phyloP scores from a whole-genome alignment of 1,284 basidiomycete genomes.

The Marasmius oreades region DNA sequence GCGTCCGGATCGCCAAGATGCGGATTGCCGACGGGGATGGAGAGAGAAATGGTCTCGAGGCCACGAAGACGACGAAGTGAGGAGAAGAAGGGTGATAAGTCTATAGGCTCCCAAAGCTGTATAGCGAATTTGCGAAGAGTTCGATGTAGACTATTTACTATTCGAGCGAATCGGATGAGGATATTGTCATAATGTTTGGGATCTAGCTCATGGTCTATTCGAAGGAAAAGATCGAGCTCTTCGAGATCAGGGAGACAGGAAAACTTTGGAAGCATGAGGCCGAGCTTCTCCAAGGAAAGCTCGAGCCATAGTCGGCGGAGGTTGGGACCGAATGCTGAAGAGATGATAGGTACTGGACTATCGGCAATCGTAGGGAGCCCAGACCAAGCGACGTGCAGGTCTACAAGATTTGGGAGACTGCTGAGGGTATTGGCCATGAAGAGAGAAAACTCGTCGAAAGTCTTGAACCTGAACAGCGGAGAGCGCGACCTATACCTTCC shows the following conservation, averaged over 20 bases:
- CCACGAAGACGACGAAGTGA: slow-evolving; percentile 26
- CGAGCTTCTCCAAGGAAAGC: slow-evolving; percentile 34
- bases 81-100: slow-evolving; percentile 34
- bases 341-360: slow-evolving; percentile 33
- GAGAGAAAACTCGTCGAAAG: slow-evolving; percentile 32
- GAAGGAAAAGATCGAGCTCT: slow-evolving; percentile 38
- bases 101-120: slow-evolving; percentile 36
- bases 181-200: slow-evolving; percentile 24
- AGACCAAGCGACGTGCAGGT: slow-evolving; percentile 43
- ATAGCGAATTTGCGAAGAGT: slow-evolving; percentile 35
- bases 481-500: slow-evolving; percentile 25
- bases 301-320: slow-evolving; percentile 39
- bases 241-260: slow-evolving; percentile 30
- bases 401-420: slow-evolving; percentile 36
- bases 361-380: slow-evolving; percentile 30
- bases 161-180: slow-evolving; percentile 27
- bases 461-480: slow-evolving; percentile 26
- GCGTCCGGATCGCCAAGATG: slow-evolving; percentile 35
- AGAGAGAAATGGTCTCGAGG: slow-evolving; percentile 31
- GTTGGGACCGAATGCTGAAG: slow-evolving; percentile 30
- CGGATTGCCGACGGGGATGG: slow-evolving; percentile 32
- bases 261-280: slow-evolving; percentile 27
- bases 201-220: slow-evolving; percentile 29
- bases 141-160: slow-evolving; percentile 29
- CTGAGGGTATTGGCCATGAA: slow-evolving; percentile 36